Percentiles rank a stretch among this genome's conserved stretches.
phyloP scores from a whole-genome alignment of 2,329 filamentous ascomycete genomes.

The Ophiostoma montium region DNA sequence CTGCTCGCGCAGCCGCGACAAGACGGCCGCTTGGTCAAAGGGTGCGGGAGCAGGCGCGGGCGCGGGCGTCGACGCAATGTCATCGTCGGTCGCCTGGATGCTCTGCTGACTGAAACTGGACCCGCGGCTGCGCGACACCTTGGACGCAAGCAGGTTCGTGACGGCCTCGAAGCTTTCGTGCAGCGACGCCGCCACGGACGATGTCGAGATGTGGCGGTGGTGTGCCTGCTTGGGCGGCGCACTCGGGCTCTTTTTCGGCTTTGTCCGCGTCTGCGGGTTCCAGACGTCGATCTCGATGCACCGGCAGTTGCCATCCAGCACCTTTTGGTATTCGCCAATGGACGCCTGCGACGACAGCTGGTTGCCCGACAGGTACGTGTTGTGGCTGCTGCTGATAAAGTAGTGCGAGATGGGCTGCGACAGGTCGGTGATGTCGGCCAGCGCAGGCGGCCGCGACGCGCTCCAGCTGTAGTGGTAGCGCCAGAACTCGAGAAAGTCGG shows the following conservation, averaged over 20 bases:
- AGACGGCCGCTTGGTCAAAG: neutral
- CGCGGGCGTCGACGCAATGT: neutral
- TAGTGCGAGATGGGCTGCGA: constrained; percentile 69
- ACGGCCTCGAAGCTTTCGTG: constrained; percentile 25
- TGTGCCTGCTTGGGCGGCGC: constrained; percentile 24
- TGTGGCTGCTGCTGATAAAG: constrained; percentile 90
- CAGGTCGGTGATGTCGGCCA: constrained; percentile 36
- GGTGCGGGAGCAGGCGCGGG: neutral
- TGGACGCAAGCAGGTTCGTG: constrained; percentile 3
- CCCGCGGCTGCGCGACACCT: constrained; percentile 26
- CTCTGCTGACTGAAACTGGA: constrained; percentile 22
- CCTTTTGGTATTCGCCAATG: constrained; percentile 63
- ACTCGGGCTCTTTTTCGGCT: constrained; percentile 22
- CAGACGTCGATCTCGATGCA: constrained; percentile 95
- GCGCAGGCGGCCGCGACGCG: constrained; percentile 24
- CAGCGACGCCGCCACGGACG: constrained; percentile 21
- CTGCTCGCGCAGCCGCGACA: neutral
- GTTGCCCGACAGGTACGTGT: constrained; percentile 81
- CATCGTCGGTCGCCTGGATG: no score
- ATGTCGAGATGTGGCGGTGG: constrained; percentile 30
- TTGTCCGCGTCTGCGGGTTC: constrained; percentile 47
- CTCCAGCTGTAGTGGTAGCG: constrained; percentile 28
- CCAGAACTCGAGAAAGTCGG: constrained; percentile 38
- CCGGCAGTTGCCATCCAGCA: constrained; percentile 62
- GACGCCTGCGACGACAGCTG: constrained; percentile 69